Conservation (phyloP, 2,329 filamentous ascomycete species). For the Penicillium sp. region DNA sequence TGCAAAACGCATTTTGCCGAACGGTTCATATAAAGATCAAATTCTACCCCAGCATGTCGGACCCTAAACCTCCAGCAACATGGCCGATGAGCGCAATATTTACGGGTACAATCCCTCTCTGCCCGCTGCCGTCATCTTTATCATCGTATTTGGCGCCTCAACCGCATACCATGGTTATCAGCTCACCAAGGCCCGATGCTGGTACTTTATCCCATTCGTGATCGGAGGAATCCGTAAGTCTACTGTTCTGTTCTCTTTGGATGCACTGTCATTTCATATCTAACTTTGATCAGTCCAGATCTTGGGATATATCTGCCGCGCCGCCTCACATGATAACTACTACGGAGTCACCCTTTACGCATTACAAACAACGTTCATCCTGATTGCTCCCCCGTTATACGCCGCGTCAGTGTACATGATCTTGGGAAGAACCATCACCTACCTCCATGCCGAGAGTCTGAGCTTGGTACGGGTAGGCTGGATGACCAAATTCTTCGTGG, state of each 20-base stretch:
- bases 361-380: slow-evolving; percentile 36
- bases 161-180: slow-evolving; percentile 47
- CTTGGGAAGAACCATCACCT: slow-evolving; percentile 38
- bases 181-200: slow-evolving; percentile 47
- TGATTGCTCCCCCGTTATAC: slow-evolving; percentile 45
- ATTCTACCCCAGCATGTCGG: background rate
- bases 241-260: background rate
- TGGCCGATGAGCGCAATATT: slow-evolving; percentile 20
- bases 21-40: slow-evolving; percentile 2
- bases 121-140: slow-evolving; percentile 49
- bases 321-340: slow-evolving; percentile 27
- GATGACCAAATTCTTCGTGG: slow-evolving; percentile 43
- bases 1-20: background rate
- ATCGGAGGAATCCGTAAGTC: slow-evolving; percentile 43
- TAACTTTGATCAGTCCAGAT: slow-evolving; percentile 46
- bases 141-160: slow-evolving; percentile 47
- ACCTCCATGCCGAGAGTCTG: slow-evolving; percentile 35
- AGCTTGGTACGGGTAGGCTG: slow-evolving; percentile 35
- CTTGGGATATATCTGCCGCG: slow-evolving; percentile 33
- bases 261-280: background rate
- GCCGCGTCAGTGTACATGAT: slow-evolving; percentile 44
- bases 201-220: slow-evolving; percentile 49
- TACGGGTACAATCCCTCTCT: slow-evolving; percentile 50
- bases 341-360: slow-evolving; percentile 30
- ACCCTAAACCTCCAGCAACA: slow-evolving; percentile 1